Evolutionary conservation across 345 rosid genomes (phyloP).

Genomic region (Camelina laxa): DNA sequence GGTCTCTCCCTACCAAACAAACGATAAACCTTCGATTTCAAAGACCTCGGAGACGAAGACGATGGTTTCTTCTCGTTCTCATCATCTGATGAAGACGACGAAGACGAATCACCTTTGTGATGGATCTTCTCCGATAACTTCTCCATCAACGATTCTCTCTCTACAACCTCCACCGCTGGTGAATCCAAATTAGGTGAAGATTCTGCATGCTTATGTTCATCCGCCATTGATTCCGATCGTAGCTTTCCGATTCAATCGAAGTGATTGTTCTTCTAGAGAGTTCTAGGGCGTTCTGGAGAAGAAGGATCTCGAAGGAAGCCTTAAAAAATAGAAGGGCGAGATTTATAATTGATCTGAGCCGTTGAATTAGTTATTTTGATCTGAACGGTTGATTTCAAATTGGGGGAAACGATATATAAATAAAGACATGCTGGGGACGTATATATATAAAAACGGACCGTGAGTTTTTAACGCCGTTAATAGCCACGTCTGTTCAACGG

Average conservation of each 20-base stretch:
- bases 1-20: slow-evolving; percentile 74
- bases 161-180: slow-evolving; percentile 35
- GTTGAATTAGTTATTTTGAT: slow-evolving; percentile 20
- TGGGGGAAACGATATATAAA: not conserved
- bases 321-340: not conserved
- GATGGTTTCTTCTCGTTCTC: slow-evolving; percentile 36
- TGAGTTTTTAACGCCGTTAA: slow-evolving; percentile 22
- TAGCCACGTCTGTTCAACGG: slow-evolving; percentile 12
- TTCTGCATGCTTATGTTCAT: slow-evolving; percentile 43
- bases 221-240: slow-evolving; percentile 42
- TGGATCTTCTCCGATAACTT: slow-evolving; percentile 49
- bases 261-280: not conserved
- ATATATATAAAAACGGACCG: not conserved
- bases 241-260: slow-evolving; percentile 13
- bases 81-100: slow-evolving; percentile 42
- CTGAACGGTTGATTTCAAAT: slow-evolving; percentile 28
- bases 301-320: slow-evolving; percentile 42
- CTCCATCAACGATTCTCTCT: slow-evolving; percentile 46
- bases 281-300: slow-evolving; percentile 5
- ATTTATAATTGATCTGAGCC: slow-evolving; percentile 26
- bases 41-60: slow-evolving; percentile 20
- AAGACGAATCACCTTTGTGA: slow-evolving; percentile 47
- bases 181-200: slow-evolving; percentile 10
- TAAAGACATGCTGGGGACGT: not conserved
- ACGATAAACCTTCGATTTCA: slow-evolving; percentile 55